Evolutionary conservation across 208 protist genomes (phyloP), one percentile per base, ranked within the genome.

Genomic region (Zelonia costaricensis): DNA sequence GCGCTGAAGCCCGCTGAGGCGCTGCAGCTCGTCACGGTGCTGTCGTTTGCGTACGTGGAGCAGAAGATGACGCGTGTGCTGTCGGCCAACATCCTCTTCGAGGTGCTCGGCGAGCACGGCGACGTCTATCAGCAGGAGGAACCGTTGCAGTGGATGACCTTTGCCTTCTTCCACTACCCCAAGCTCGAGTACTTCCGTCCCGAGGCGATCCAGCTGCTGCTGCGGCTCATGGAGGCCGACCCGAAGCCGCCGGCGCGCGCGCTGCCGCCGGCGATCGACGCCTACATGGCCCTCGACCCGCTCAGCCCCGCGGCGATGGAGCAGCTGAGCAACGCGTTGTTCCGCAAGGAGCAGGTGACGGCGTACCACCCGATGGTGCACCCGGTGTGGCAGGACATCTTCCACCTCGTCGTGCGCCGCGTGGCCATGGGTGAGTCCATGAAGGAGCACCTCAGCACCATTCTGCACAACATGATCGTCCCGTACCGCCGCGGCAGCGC

Each of bases 171-270:
- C 43, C 80, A 81, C 64, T 91, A 88, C 68, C 90, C 90, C 33
- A 92, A 88, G 64, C 52, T 95, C 57, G 86, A 93, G 69, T 95
- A 95, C 78, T 91, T 82, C 70, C 82, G 90, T 15, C 90, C 90
- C 2, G 86, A 95, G 77, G 85, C 80, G 16, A 67, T 95, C 20
- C 90, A 95, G 63, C 62, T 91, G 23, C 74, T 95, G 33, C 63
- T 95, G 49, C 78, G 78, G 18, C 70, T 95, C 25, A 91, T 89
- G 76, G 69, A 65, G 18, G 48, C 62, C 18, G 63, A 80, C 33
- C 39, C 64, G 51, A 53, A 63, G 46, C 61, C 62, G 13, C 62
- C 62, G 27, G 49, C 53, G 25, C 35, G 35, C 61, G 68, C 33
- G 13, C 52, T 76, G 78, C 53, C 84, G 71, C 16, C 57, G 18